These are phyloP conservation scores for Melampsora americana DNA, from an alignment of 1,284 basidiomycete species.

Conservation along the genomic window DNA sequence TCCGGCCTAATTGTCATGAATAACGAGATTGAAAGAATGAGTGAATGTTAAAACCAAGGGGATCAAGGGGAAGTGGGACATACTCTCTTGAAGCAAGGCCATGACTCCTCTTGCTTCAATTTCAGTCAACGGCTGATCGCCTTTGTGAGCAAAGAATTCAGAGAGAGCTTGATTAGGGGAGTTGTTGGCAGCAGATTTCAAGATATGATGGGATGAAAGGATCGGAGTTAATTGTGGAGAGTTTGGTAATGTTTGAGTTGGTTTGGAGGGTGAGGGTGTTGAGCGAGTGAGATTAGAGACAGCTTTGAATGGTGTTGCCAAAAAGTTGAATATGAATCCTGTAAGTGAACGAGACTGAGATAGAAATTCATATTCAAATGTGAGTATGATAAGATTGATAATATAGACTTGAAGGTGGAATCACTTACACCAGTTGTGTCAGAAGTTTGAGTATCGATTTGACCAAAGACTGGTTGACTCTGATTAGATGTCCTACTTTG, in stretches of 20 bases:
- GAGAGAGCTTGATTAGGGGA: not conserved
- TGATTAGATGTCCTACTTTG: too few relatives aligned
- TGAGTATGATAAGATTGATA: too few relatives aligned
- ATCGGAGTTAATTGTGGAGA: too few relatives aligned
- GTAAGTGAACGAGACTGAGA: not conserved
- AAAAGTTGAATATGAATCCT: slow-evolving; percentile 15
- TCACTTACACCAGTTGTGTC: too few relatives aligned
- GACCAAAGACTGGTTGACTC: too few relatives aligned
- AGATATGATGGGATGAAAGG: not conserved
- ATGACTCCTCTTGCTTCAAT: not conserved
- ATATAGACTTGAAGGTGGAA: too few relatives aligned
- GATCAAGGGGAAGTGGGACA: not conserved
- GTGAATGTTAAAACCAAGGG: not conserved
- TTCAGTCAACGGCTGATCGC: slow-evolving; percentile 5
- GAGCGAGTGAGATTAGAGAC: not conserved
- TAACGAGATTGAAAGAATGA: not conserved
- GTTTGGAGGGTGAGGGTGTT: not conserved
- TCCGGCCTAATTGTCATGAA: too few relatives aligned
- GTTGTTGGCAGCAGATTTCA: not conserved
- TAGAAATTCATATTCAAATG: too few relatives aligned
- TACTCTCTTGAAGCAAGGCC: not conserved
- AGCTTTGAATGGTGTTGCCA: slow-evolving; percentile 5
- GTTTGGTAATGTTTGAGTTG: not conserved
- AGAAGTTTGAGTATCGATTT: too few relatives aligned
- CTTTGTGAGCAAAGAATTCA: slow-evolving; percentile 13